Conservation (phyloP, 495 filamentous ascomycete genomes). For the Acidomyces sp. region DNA sequence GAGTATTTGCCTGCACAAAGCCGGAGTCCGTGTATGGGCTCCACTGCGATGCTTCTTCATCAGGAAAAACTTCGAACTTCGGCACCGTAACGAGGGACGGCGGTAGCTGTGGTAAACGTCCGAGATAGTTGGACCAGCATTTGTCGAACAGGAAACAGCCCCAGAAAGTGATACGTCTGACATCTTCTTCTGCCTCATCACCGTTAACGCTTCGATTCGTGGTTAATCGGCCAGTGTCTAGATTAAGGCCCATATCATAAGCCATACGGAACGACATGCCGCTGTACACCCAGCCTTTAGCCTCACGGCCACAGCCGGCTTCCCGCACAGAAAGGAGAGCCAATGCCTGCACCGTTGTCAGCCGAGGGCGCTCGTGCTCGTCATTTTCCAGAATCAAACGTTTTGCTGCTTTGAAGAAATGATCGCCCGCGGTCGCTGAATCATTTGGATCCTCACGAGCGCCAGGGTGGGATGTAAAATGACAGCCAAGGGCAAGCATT, state of each 20-base stretch:
- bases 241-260: conserved; percentile 79
- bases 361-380: conserved; percentile 75
- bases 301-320: conserved; percentile 88
- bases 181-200: conserved; percentile 76
- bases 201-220: conserved; percentile 43
- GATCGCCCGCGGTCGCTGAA: conserved; percentile 79
- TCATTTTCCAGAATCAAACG: conserved; percentile 79
- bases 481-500: conserved; percentile 90
- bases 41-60: conserved; percentile 77
- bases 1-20: conserved; percentile 50
- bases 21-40: conserved; percentile 80
- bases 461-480: conserved; percentile 69
- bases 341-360: conserved; percentile 91
- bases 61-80: conserved; percentile 82
- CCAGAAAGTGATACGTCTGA: conserved; percentile 87
- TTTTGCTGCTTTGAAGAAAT: conserved; percentile 95
- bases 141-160: conserved; percentile 98
- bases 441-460: conserved; percentile 58
- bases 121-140: conserved; percentile 97
- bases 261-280: conserved; percentile 99
- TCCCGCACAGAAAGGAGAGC: conserved; percentile 94
- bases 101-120: conserved; percentile 77
- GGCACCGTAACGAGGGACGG: conserved; percentile 65
- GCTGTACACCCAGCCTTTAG: conserved; percentile 94
- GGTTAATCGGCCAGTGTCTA: conserved; percentile 55